Conservation (phyloP, 1,139 yeast genomes). For the Diutina catenulata region DNA sequence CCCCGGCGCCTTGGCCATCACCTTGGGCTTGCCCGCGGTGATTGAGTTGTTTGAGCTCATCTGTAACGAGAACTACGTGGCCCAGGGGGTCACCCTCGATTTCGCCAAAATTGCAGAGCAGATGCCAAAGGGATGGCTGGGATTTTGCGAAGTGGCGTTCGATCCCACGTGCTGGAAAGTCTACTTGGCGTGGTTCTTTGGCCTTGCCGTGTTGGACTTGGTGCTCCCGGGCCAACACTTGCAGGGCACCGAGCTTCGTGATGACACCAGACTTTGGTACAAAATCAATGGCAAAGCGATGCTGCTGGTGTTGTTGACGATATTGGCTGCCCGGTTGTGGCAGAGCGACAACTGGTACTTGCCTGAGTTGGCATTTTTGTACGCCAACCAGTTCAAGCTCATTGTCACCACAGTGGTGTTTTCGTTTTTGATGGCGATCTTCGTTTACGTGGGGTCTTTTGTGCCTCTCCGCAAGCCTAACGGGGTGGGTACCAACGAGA, state of each 20-base stretch:
- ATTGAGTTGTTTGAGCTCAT: conserved; percentile 48
- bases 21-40: conserved; percentile 56
- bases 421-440: conserved; percentile 48
- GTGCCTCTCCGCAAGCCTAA: conserved; percentile 40
- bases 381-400: conserved; percentile 55
- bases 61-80: conserved; percentile 43
- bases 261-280: conserved; percentile 58
- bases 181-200: conserved; percentile 66
- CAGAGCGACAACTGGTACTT: conserved; percentile 37
- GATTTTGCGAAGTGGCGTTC: conserved; percentile 19
- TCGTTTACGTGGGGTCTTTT: conserved; percentile 60
- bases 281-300: conserved; percentile 72
- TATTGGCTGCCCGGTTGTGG: conserved; percentile 40
- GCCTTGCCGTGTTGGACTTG: conserved; percentile 50
- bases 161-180: conserved; percentile 44
- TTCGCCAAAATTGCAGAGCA: conserved; percentile 19
- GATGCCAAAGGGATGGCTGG: conserved; percentile 16
- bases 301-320: conserved; percentile 31
- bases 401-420: conserved; percentile 53
- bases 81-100: conserved; percentile 36
- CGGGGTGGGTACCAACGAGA: conserved; percentile 46
- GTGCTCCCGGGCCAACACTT: conserved; percentile 62
- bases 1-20: conserved; percentile 58
- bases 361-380: conserved; percentile 73
- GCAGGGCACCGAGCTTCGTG: conserved; percentile 63